These are phyloP conservation scores for Phlyctochytrium bullatum DNA, from an alignment of 192 early-diverging fungal genomes.

Conservation along the genomic window DNA sequence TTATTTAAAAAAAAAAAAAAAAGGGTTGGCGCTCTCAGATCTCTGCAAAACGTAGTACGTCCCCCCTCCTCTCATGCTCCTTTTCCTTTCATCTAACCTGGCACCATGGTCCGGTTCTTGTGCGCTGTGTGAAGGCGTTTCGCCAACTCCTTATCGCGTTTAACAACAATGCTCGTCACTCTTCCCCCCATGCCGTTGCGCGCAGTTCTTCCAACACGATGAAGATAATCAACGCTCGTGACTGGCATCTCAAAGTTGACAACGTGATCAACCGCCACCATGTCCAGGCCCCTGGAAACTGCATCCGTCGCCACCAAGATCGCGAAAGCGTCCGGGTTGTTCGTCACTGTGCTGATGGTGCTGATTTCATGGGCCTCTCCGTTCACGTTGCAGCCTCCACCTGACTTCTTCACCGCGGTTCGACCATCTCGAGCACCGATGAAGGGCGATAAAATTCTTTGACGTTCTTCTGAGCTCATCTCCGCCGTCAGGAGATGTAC, in stretches of 20 bases:
- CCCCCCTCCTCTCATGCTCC: no score
- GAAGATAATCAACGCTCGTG: constrained; percentile 87
- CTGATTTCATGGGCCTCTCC: background rate
- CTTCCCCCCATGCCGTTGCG: constrained; percentile 75
- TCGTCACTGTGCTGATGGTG: background rate
- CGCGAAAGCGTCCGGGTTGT: constrained; percentile 13
- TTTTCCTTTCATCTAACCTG: no score
- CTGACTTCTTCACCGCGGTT: background rate
- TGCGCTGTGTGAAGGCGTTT: no score
- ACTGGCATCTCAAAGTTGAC: constrained; percentile 89
- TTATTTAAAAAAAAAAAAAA: no score
- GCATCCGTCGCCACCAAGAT: constrained; percentile 89
- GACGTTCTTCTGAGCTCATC: background rate
- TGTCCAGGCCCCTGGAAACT: constrained; percentile 87
- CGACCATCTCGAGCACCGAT: background rate
- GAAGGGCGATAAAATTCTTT: background rate
- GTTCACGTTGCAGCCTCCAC: background rate
- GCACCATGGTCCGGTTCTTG: no score
- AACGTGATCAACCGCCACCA: constrained; percentile 82
- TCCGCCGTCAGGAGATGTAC: background rate
- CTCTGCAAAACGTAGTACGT: no score
- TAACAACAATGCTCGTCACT: constrained; percentile 77
- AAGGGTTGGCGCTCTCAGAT: no score
- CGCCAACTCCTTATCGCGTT: constrained; percentile 66
- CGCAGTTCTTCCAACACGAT: constrained; percentile 88